A percentile compares a stretch with the other conserved stretches of the same genome.
Evolutionary conservation across 352 stramenopile species (phyloP).

Genomic region (Phytopythium kandeliae): DNA sequence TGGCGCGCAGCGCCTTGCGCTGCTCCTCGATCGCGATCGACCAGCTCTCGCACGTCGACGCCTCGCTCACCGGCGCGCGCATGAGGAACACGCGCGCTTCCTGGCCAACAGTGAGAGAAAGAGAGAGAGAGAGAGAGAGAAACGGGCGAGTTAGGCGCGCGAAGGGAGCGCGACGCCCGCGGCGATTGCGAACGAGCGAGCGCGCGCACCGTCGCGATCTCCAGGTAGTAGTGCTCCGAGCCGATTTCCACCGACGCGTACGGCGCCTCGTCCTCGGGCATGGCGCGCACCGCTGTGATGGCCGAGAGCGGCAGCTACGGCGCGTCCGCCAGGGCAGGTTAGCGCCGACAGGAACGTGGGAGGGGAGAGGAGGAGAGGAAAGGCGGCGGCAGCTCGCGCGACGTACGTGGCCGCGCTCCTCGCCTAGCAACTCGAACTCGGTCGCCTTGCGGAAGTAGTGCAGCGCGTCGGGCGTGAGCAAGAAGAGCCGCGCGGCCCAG

Average conservation of each 20-base stretch:
- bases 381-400: not conserved
- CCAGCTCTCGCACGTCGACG: constrained; percentile 82
- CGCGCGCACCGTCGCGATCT: constrained; percentile 57
- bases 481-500: constrained; percentile 75
- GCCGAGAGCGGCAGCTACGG: constrained; percentile 48
- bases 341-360: too few species aligned
- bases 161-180: too few species aligned
- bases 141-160: too few species aligned
- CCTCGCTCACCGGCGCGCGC: constrained; percentile 53
- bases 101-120: constrained; percentile 9
- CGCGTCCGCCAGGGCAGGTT: too few species aligned
- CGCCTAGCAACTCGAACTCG: constrained; percentile 68
- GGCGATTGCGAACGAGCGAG: too few species aligned
- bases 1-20: constrained; percentile 56
- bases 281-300: constrained; percentile 68
- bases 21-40: constrained; percentile 81
- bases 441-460: constrained; percentile 78
- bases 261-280: constrained; percentile 67
- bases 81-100: constrained; percentile 75
- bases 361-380: not conserved
- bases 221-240: constrained; percentile 75
- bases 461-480: constrained; percentile 69
- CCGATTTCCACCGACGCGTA: constrained; percentile 40
- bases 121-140: too few species aligned
- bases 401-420: constrained; percentile 66